Evolutionary conservation across 768 basidiomycete genomes (phyloP).

Genomic region (Leccinum barrowsii): DNA sequence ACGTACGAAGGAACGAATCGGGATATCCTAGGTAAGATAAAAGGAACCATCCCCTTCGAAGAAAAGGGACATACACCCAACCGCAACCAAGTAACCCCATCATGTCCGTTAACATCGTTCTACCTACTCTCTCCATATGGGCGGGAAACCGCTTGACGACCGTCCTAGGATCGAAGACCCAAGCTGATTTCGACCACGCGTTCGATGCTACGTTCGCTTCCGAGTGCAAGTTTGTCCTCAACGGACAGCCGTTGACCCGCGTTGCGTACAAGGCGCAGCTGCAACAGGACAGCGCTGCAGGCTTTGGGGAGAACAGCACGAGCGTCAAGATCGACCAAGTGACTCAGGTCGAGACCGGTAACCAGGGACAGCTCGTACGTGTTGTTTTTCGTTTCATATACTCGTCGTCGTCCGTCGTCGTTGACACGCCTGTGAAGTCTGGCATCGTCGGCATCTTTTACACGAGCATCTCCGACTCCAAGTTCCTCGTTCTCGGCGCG

Average conservation of each 20-base stretch:
- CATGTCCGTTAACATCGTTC: conserved; percentile 32
- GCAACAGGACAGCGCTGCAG: conserved; percentile 27
- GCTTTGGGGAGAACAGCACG: conserved; percentile 8
- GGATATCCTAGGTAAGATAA: conserved; percentile 11
- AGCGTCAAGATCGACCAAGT: conserved; percentile 24
- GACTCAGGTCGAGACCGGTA: conserved; percentile 26
- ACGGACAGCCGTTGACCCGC: conserved; percentile 38
- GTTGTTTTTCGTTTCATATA: no score
- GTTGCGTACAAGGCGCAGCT: conserved; percentile 39
- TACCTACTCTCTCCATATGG: conserved; percentile 42
- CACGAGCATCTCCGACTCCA: conserved; percentile 32
- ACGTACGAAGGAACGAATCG: neutral
- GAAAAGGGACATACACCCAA: neutral
- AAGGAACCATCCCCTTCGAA: neutral
- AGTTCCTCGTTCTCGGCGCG: conserved; percentile 32
- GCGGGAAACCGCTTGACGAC: conserved; percentile 37
- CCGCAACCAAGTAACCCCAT: neutral
- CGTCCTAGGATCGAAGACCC: conserved; percentile 38
- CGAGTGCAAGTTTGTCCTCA: conserved; percentile 37
- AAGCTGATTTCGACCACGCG: conserved; percentile 31
- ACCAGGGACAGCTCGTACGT: conserved; percentile 27
- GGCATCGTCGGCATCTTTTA: conserved; percentile 38
- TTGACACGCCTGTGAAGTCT: conserved; percentile 11
- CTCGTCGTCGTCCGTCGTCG: neutral
- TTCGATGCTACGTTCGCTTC: conserved; percentile 42